These are phyloP conservation scores for Plantago rigida DNA, from an alignment of 305 asterid genomes.

Conservation along the genomic window DNA sequence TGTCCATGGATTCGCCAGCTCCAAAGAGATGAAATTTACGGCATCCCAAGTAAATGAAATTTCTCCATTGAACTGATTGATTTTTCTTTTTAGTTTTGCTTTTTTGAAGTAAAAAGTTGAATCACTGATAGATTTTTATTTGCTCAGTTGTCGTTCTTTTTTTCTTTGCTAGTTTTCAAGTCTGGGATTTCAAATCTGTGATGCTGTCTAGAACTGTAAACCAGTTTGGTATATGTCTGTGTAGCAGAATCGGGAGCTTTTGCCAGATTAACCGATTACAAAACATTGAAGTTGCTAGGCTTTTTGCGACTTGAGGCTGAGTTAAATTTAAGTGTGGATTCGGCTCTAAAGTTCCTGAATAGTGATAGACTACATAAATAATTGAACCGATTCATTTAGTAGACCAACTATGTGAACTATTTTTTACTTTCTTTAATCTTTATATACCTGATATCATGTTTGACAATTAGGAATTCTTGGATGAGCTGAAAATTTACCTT, in stretches of 20 bases:
- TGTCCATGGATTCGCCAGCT: conserved; percentile 89
- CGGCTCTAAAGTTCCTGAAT: no score
- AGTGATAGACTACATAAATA: no score
- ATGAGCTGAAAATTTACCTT: conserved; percentile 51
- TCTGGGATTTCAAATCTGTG: background rate
- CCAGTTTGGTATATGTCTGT: background rate
- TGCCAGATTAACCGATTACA: background rate
- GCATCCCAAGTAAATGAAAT: conserved; percentile 50
- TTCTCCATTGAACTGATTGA: conserved; percentile 4
- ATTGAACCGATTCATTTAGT: no score
- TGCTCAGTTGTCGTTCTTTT: background rate
- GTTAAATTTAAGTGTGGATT: background rate
- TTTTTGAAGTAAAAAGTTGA: background rate
- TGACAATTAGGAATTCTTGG: conserved; percentile 57
- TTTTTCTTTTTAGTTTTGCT: background rate
- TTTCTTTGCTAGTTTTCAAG: no score
- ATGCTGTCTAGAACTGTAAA: background rate
- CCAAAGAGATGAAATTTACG: conserved; percentile 76
- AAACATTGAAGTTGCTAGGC: no score
- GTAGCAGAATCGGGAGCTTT: background rate
- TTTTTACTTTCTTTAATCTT: no score
- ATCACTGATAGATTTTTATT: background rate
- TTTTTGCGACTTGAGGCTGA: background rate
- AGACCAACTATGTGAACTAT: no score
- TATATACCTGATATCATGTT: conserved; percentile 29